Percentiles rank a stretch among this genome's conserved stretches.
phyloP scores from a whole-genome alignment of 176 grass and related monocot species.

The Aegilops tauschii region DNA sequence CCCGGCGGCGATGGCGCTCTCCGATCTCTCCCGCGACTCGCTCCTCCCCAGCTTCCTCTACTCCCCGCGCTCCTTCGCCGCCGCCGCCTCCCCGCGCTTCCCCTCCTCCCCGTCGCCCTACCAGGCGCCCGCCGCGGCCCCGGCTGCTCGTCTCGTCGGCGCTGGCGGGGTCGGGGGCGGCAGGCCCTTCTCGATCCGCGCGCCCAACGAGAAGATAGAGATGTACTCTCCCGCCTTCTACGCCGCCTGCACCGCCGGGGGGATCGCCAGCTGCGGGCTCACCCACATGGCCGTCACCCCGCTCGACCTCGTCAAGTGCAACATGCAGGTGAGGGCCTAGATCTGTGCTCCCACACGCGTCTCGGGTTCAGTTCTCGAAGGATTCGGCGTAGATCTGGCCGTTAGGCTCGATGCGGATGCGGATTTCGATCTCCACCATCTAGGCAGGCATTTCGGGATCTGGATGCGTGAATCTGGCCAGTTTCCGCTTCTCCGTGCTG shows the following conservation, averaged over 20 bases:
- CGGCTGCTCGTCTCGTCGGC: not conserved
- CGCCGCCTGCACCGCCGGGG: constrained; percentile 83
- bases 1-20: constrained; percentile 67
- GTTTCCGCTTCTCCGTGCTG: not conserved
- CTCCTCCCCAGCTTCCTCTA: constrained; percentile 85
- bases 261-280: constrained; percentile 91
- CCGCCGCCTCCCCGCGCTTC: constrained; percentile 29
- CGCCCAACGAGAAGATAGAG: constrained; percentile 75
- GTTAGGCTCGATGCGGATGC: not conserved
- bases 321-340: constrained; percentile 78
- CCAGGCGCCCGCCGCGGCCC: not conserved
- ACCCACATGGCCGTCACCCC: constrained; percentile 97
- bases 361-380: not conserved
- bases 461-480: not conserved
- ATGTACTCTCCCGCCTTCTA: constrained; percentile 88
- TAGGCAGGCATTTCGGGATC: not conserved
- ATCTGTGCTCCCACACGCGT: not conserved
- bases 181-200: constrained; percentile 58
- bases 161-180: not conserved
- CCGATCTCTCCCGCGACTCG: constrained; percentile 71
- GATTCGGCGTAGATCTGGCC: constrained; percentile 27
- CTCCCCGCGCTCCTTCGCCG: constrained; percentile 43
- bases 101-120: not conserved
- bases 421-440: not conserved
- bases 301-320: constrained; percentile 96